These are phyloP conservation scores for Rhodotorula sp. DNA, from an alignment of 1,284 basidiomycete genomes.

Conservation along the genomic window DNA sequence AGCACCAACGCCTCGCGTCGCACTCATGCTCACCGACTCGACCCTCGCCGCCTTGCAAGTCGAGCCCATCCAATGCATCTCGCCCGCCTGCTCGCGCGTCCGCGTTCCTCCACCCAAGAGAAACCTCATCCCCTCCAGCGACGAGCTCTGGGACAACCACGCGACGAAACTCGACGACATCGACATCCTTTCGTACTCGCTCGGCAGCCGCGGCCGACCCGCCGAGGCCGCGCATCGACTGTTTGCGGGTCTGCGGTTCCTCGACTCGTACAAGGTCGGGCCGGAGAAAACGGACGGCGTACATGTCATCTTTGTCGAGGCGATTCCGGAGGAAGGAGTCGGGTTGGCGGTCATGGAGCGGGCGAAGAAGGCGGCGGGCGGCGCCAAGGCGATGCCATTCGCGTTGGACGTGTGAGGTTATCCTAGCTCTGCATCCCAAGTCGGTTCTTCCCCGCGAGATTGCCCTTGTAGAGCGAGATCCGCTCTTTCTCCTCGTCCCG, in stretches of 20 bases:
- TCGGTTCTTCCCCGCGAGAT: not conserved
- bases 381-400: conserved; percentile 43
- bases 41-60: conserved; percentile 17
- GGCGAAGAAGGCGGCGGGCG: conserved; percentile 87
- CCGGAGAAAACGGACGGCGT: conserved; percentile 55
- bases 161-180: conserved; percentile 9
- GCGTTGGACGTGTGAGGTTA: not conserved
- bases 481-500: not conserved
- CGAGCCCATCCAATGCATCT: conserved; percentile 1
- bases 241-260: conserved; percentile 65
- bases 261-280: not conserved
- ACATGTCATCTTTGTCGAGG: conserved; percentile 84
- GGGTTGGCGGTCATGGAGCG: conserved; percentile 97
- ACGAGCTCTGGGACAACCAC: too few species aligned
- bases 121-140: too few species aligned
- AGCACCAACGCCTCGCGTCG: too few species aligned
- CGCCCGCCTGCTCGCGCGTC: not conserved
- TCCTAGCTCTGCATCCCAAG: not conserved
- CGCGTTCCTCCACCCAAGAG: conserved; percentile 30
- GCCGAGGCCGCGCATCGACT: conserved; percentile 73
- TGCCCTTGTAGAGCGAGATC: too few species aligned
- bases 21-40: conserved; percentile 40
- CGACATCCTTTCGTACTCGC: conserved; percentile 49
- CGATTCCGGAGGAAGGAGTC: conserved; percentile 73
- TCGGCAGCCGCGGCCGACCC: conserved; percentile 66